Conservation (phyloP, 345 rosid genomes). For the Salix udensis region DNA sequence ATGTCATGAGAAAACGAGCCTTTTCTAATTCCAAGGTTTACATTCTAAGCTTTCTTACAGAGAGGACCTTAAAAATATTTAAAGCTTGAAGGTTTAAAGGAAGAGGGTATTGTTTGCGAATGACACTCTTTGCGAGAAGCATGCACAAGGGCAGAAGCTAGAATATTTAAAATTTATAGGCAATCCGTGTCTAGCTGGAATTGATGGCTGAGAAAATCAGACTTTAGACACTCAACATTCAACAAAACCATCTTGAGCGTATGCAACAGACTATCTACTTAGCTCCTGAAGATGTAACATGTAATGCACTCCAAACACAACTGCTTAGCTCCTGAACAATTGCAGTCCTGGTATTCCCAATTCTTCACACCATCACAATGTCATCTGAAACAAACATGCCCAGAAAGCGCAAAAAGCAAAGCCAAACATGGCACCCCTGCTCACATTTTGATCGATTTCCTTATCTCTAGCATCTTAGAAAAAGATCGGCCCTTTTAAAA, state of each 20-base stretch:
- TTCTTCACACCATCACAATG: not conserved
- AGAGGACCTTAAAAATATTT: not conserved
- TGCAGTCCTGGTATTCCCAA: not conserved
- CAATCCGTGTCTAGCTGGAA: not conserved
- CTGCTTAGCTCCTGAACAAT: not conserved
- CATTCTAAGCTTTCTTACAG: not conserved
- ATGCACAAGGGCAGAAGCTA: not conserved
- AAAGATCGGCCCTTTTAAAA: not conserved
- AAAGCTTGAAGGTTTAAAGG: not conserved
- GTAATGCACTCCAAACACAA: not conserved
- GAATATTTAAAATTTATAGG: not conserved
- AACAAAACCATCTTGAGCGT: not conserved
- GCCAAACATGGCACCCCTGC: not conserved
- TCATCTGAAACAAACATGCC: not conserved
- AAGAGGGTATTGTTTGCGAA: not conserved
- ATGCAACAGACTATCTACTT: not conserved
- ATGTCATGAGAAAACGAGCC: not conserved
- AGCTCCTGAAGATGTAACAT: too few species aligned
- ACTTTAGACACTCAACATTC: not conserved
- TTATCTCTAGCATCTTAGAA: not conserved
- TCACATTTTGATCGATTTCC: not conserved
- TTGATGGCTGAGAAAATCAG: not conserved
- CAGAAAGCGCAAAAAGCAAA: not conserved
- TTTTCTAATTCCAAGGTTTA: not conserved
- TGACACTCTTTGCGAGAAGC: not conserved